Percentiles rank a stretch among this genome's conserved stretches.
Conservation (phyloP, 768 basidiomycete genomes). For the Gyrodon lividus region DNA sequence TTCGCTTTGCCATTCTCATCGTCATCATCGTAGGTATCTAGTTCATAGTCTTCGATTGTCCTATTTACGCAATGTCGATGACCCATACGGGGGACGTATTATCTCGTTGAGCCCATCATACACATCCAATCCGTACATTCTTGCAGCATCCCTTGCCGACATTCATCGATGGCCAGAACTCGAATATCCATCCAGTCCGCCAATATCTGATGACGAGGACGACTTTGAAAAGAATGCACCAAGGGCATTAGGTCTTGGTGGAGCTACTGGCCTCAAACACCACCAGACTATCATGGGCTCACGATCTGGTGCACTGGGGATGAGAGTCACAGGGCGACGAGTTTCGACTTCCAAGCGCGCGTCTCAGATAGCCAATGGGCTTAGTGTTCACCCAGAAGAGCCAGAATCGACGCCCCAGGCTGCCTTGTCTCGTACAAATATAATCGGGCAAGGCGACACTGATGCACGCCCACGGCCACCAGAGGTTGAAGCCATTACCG, state of each 20-base stretch:
- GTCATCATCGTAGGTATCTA: constrained; percentile 48
- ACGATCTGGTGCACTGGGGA: constrained; percentile 68
- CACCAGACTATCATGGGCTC: constrained; percentile 86
- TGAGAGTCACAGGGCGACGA: constrained; percentile 71
- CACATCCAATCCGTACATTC: constrained; percentile 79
- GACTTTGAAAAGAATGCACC: constrained; percentile 37
- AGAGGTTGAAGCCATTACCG: constrained; percentile 6
- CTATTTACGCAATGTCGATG: constrained; percentile 86
- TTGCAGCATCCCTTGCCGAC: constrained; percentile 78
- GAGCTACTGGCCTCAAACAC: constrained; percentile 66
- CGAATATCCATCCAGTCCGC: constrained; percentile 63
- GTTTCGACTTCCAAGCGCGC: constrained; percentile 51
- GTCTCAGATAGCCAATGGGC: constrained; percentile 24
- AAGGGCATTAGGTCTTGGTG: constrained; percentile 40
- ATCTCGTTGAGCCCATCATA: constrained; percentile 79
- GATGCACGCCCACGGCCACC: constrained; percentile 6
- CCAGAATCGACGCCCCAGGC: constrained; percentile 8
- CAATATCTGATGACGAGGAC: constrained; percentile 68
- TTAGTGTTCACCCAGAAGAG: constrained; percentile 7
- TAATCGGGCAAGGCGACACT: constrained; percentile 7
- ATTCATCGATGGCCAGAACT: constrained; percentile 84
- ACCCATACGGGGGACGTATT: constrained; percentile 79
- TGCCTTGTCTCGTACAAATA: constrained; percentile 11
- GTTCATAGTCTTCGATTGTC: constrained; percentile 84
- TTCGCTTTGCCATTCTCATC: neutral